Conservation (phyloP, 768 basidiomycete species). For the Boletus edulis region DNA sequence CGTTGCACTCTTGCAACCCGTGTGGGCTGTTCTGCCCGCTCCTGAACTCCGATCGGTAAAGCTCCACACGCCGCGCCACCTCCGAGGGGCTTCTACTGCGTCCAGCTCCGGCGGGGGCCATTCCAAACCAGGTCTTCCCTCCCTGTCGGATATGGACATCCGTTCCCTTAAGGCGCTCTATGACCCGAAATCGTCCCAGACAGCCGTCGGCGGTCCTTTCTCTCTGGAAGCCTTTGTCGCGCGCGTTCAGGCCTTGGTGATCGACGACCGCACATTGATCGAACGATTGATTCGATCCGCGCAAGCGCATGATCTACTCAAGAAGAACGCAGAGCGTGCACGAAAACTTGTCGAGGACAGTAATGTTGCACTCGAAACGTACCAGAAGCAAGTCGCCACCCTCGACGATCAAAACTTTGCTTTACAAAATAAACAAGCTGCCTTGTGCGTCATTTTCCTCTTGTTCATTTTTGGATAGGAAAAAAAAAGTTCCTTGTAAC, state of each 20-base stretch:
- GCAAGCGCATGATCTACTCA: conserved; percentile 85
- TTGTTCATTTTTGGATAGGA: background rate
- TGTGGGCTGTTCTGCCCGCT: conserved; percentile 84
- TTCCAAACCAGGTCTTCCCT: conserved; percentile 37
- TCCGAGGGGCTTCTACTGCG: conserved; percentile 46
- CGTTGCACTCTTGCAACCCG: conserved; percentile 58
- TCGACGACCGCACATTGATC: conserved; percentile 81
- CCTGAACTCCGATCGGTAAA: conserved; percentile 76
- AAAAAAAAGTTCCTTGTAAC: background rate
- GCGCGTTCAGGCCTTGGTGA: conserved; percentile 76
- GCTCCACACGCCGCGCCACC: conserved; percentile 46
- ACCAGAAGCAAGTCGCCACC: conserved; percentile 82
- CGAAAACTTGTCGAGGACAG: conserved; percentile 89
- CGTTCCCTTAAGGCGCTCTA: conserved; percentile 84
- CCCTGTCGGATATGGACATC: conserved; percentile 82
- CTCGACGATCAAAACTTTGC: conserved; percentile 72
- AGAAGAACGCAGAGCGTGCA: conserved; percentile 89
- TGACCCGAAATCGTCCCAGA: conserved; percentile 37
- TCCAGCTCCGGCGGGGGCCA: conserved; percentile 32
- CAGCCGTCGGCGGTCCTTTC: conserved; percentile 41
- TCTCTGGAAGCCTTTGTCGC: conserved; percentile 73
- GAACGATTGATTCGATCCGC: conserved; percentile 83
- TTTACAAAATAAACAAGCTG: conserved; percentile 49
- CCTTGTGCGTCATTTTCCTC: conserved; percentile 47
- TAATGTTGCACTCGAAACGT: conserved; percentile 75